These are phyloP conservation scores for Linderniella brevidens DNA, from an alignment of 257 asterid genomes.

Conservation along the genomic window DNA sequence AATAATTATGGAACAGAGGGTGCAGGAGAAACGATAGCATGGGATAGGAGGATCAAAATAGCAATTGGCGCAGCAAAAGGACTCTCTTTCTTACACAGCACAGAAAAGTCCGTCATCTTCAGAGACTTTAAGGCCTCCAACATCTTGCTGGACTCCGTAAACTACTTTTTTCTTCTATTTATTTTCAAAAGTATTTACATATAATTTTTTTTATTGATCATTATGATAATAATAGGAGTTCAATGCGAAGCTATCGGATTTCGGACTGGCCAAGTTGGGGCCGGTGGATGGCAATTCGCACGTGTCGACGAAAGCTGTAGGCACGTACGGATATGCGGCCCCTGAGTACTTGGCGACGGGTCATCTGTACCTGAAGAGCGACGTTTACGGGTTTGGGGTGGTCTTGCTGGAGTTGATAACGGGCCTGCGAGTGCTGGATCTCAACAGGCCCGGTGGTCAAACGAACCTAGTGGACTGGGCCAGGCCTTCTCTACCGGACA, in stretches of 20 bases:
- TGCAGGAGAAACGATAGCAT: too few relatives aligned
- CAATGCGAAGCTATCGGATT: constrained; percentile 79
- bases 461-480: constrained; percentile 63
- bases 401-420: constrained; percentile 47
- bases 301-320: constrained; percentile 51
- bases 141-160: too few relatives aligned
- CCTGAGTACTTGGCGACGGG: constrained; percentile 90
- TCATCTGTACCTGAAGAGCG: constrained; percentile 74
- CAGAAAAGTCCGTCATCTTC: too few relatives aligned
- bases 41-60: too few relatives aligned
- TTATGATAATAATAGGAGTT: constrained; percentile 15
- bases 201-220: too few relatives aligned
- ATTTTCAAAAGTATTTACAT: too few relatives aligned
- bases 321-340: constrained; percentile 84
- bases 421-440: constrained; percentile 48
- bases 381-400: constrained; percentile 75
- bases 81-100: too few relatives aligned
- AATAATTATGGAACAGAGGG: too few relatives aligned
- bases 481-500: constrained; percentile 36
- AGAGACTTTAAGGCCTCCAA: too few relatives aligned
- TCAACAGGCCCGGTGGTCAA: constrained; percentile 36
- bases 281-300: constrained; percentile 63
- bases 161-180: too few relatives aligned
- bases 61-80: neutral
- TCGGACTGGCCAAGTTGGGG: constrained; percentile 83